A percentile compares a stretch with the other conserved stretches of the same genome.
Evolutionary conservation across 1,284 basidiomycete species (phyloP).

Genomic region (Somion occarium): DNA sequence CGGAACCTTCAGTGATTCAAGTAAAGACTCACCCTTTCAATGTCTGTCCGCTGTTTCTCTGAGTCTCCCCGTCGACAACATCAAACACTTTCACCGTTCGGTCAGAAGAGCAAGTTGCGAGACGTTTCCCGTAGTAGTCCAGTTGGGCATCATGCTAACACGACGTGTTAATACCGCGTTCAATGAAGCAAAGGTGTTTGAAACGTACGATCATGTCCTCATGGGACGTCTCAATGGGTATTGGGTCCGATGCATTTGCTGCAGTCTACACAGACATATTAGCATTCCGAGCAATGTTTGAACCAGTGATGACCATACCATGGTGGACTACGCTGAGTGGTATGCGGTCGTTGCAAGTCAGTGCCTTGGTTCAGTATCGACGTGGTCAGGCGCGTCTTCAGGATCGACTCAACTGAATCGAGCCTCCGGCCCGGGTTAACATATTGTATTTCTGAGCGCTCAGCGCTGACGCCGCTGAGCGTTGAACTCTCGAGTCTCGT

Average conservation of each 20-base stretch:
- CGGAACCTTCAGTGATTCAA: neutral
- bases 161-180: slow-evolving; percentile 8
- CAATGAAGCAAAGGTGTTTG: neutral
- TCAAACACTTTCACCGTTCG: slow-evolving; percentile 95
- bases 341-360: too few species aligned
- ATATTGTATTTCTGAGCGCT: too few species aligned
- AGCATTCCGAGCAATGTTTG: neutral
- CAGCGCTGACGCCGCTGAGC: too few species aligned
- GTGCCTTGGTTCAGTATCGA: neutral
- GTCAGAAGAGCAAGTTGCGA: slow-evolving; percentile 97
- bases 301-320: neutral
- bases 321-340: neutral
- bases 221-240: slow-evolving; percentile 87
- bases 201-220: slow-evolving; percentile 90
- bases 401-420: neutral
- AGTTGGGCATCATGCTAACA: slow-evolving; percentile 95
- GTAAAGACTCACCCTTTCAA: slow-evolving; percentile 71
- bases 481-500: too few species aligned
- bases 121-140: slow-evolving; percentile 95
- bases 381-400: neutral
- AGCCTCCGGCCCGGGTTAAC: too few species aligned
- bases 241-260: slow-evolving; percentile 57
- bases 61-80: slow-evolving; percentile 81
- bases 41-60: slow-evolving; percentile 66
- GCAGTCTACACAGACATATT: slow-evolving; percentile 41